Evolutionary conservation across 495 filamentous ascomycete genomes (phyloP), one percentile per base, ranked within the genome.

Genomic region (Tetracladium setigerum): DNA sequence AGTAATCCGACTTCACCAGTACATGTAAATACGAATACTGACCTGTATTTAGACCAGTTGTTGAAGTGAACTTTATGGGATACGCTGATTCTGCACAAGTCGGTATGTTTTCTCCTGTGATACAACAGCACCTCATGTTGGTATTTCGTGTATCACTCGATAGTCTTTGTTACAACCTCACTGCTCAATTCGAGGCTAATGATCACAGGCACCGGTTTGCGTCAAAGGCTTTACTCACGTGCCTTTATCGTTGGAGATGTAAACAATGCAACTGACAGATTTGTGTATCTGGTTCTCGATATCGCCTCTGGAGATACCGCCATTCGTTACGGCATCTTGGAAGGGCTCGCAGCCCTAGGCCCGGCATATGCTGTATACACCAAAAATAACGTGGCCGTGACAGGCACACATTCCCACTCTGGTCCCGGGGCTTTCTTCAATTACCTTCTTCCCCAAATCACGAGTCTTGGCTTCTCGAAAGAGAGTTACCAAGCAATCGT

Each of bases 391-490:
- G 65, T 98, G 37, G 92, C 92, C 12, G 71, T 98, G 15, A 91
- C 85, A 1, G 92, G 91, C 19, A 96, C 92, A 0, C 92, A 98
- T 61, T 87, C 83, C 3, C 92, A 98, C 63, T 86, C 89, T 30
- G 91, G 88, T 0, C 89, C 91, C 14, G 92, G 88, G 0, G 92
- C 86, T 30, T 97, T 89, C 89, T 78, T 92, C 57, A 98, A 98
- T 57, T 98, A 98, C 61, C 76, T 98, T 13, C 74, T 98, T 9
- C 91, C 91, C 4, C 92, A 96, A 60, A 80, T 98, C 51, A 95
- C 92, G 0, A 89, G 83, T 47, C 69, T 80, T 37, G 92, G 92
- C 0, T 96, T 95, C 49, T 74, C 88, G 63, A 78, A 77, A 61
- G 87, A 94, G 61, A 87, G 83, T 53, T 96, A 95, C 55, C 80